These are phyloP conservation scores for Euphorbia pulcherrima DNA, from an alignment of 345 rosid species.

Conservation along the genomic window DNA sequence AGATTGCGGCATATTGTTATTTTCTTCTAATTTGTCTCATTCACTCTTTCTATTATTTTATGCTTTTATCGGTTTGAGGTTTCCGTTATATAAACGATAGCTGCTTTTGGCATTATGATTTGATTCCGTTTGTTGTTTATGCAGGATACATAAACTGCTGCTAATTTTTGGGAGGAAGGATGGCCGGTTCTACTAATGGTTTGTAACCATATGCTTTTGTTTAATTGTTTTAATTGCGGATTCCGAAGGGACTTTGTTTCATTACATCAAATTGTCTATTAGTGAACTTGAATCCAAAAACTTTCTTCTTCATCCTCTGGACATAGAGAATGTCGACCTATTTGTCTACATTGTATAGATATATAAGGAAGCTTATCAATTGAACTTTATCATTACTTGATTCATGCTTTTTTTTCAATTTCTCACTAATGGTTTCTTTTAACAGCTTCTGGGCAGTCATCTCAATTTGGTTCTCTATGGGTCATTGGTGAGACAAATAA, in stretches of 20 bases:
- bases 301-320: neutral
- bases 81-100: neutral
- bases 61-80: too few species aligned
- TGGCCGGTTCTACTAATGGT: constrained; percentile 59
- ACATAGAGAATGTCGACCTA: neutral
- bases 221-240: neutral
- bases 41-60: too few species aligned
- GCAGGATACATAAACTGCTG: constrained; percentile 16
- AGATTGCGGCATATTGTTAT: neutral
- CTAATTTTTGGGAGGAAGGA: constrained; percentile 23
- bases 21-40: neutral
- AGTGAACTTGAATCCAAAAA: neutral
- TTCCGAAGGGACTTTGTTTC: neutral
- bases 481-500: constrained; percentile 66
- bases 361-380: neutral
- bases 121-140: constrained; percentile 5
- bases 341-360: neutral
- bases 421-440: constrained; percentile 10
- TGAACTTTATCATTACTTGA: neutral
- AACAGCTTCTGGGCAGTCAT: constrained; percentile 79
- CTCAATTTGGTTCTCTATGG: constrained; percentile 69
- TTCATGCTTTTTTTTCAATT: neutral
- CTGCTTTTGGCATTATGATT: neutral
- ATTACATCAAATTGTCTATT: neutral
- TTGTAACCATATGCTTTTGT: constrained; percentile 28